These are phyloP conservation scores for Chytriomyces sp. DNA, from an alignment of 192 early-diverging fungal genomes.

Conservation along the genomic window DNA sequence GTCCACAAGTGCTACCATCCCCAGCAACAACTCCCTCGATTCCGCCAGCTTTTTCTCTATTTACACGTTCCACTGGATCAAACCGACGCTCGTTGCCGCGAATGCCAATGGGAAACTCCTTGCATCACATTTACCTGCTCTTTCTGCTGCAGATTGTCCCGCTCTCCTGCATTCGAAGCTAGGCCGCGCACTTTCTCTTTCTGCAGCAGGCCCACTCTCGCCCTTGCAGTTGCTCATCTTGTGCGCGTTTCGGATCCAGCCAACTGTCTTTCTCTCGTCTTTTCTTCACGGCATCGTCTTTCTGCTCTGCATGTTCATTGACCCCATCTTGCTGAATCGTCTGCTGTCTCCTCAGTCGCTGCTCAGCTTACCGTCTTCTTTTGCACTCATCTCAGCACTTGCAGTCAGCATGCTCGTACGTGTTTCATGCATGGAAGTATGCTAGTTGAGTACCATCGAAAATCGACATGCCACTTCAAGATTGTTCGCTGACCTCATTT, in stretches of 20 bases:
- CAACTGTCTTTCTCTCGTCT: constrained; percentile 9
- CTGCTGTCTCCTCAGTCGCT: background rate
- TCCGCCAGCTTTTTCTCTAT: background rate
- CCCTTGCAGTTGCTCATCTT: background rate
- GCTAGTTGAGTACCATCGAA: constrained; percentile 3
- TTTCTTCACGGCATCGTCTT: constrained; percentile 23
- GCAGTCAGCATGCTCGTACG: constrained; percentile 24
- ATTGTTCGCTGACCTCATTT: background rate
- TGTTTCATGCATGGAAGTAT: constrained; percentile 30
- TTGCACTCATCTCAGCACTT: constrained; percentile 4
- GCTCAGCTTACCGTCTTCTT: constrained; percentile 1
- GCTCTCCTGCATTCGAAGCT: background rate
- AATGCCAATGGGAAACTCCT: background rate
- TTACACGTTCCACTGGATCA: constrained; percentile 30
- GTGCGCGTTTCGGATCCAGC: constrained; percentile 13
- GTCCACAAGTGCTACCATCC: background rate
- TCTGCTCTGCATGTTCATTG: constrained; percentile 25
- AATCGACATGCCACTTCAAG: background rate
- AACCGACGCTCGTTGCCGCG: constrained; percentile 18
- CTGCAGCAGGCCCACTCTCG: background rate
- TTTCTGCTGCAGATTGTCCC: constrained; percentile 10
- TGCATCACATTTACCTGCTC: background rate
- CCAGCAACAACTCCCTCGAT: background rate
- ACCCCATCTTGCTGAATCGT: constrained; percentile 23
- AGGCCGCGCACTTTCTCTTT: background rate